Evolutionary conservation across 2,329 filamentous ascomycete genomes (phyloP).

Genomic region (Coniochaeta pulveracea): DNA sequence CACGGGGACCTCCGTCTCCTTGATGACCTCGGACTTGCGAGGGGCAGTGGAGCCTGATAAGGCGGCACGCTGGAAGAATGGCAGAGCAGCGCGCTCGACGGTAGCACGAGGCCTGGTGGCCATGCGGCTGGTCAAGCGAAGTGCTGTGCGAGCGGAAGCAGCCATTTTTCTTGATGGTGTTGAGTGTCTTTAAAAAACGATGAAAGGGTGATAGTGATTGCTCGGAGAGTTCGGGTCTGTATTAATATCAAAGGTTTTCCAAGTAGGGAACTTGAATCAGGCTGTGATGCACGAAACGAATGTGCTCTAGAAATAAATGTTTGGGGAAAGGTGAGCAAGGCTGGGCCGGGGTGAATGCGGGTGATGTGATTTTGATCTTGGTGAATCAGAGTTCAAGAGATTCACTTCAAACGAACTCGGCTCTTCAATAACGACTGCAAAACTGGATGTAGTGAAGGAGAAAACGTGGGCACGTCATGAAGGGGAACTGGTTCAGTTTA

Average conservation of each 20-base stretch:
- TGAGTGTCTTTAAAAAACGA: background rate
- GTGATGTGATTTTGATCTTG: constrained; percentile 9
- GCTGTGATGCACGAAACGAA: too few species aligned
- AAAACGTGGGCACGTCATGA: constrained; percentile 6
- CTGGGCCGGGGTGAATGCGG: too few species aligned
- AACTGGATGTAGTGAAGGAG: constrained; percentile 12
- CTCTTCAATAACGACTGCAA: constrained; percentile 25
- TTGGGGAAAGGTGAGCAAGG: too few species aligned
- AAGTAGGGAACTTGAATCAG: too few species aligned
- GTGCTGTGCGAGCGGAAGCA: constrained; percentile 13
- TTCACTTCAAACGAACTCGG: constrained; percentile 17
- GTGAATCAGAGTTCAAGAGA: too few species aligned
- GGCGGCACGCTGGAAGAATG: constrained; percentile 17
- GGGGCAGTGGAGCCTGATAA: constrained; percentile 25
- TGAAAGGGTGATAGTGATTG: background rate
- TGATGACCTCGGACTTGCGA: constrained; percentile 38
- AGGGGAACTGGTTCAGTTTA: background rate
- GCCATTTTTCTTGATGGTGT: constrained; percentile 13
- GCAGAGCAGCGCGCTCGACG: constrained; percentile 10
- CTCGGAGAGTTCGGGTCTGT: background rate
- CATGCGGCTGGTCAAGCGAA: constrained; percentile 18
- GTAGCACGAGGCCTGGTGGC: constrained; percentile 16
- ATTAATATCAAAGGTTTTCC: too few species aligned
- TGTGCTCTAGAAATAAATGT: too few species aligned
- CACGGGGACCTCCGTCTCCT: constrained; percentile 45